Percentiles rank a stretch among this genome's conserved stretches.
Conservation (phyloP, 2,329 filamentous ascomycete species). For the Calonectria pseudoreteaudii region DNA sequence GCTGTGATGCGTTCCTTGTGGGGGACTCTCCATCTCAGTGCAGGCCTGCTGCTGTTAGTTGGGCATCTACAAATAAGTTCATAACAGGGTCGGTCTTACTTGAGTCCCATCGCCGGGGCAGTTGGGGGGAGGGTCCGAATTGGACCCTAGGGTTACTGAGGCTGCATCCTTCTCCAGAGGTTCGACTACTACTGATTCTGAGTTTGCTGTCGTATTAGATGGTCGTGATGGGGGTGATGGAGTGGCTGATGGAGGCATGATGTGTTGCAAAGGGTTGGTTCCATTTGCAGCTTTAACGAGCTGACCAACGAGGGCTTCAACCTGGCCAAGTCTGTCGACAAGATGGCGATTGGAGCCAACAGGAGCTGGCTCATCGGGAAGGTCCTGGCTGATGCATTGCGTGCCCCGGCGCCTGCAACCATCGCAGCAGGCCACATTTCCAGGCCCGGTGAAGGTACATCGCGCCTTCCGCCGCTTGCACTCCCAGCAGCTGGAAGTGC, state of each 20-base stretch:
- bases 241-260: not conserved
- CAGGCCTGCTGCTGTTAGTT: not conserved
- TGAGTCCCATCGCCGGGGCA: not conserved
- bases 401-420: conserved; percentile 58
- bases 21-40: not conserved
- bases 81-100: not conserved
- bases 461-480: conserved; percentile 67
- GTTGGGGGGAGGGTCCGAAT: not conserved
- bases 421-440: conserved; percentile 56
- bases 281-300: conserved; percentile 32
- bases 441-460: conserved; percentile 57
- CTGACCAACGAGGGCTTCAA: conserved; percentile 51
- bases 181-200: not conserved
- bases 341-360: conserved; percentile 31
- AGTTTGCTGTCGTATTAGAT: not conserved
- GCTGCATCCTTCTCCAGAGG: not conserved
- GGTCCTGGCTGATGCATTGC: conserved; percentile 62
- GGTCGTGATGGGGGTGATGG: not conserved
- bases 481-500: conserved; percentile 70
- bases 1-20: not conserved
- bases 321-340: conserved; percentile 47
- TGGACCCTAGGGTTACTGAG: no score
- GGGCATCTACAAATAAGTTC: not conserved
- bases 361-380: conserved; percentile 47
- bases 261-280: not conserved